Evolutionary conservation across 441 rosid species (phyloP), one percentile per base, ranked within the genome.

Genomic region (Kokia cookei): DNA sequence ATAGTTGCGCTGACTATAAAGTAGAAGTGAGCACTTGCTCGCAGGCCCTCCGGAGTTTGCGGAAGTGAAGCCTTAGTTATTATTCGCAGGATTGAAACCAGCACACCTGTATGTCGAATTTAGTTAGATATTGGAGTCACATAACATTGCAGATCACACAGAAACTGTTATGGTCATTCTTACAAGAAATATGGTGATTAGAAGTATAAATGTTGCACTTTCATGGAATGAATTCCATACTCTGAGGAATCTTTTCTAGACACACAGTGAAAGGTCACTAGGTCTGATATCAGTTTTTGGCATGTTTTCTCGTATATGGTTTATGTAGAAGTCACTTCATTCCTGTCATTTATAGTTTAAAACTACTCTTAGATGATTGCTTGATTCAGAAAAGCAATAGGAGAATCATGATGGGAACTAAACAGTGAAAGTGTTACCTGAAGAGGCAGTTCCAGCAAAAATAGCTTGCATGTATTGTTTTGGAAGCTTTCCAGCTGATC

Each of bases 401-500:
- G 48, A 17, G 13, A n/a, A 37, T 63, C 48, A 10, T 26, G 68
- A 17, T 63, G 11, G 48, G 68, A 63, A 17, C 42, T 63, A 10
- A 37, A 63, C 42, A 66, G 19, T 45, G 57, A 92, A 65, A 67
- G 43, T 65, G 70, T 65, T 58, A 72, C 98, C 99, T 87, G 98
- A 90, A 80, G 96, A 91, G 73, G 97, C 99, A 69, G 94, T 95
- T 73, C 98, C 97, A 14, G 98, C 94, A 67, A 93, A 93, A 67
- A 93, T 88, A n/a, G 96, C 98, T 76, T 95, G 98, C 96, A 95
- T 95, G 64, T 90, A 95, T 77, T 83, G 81, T 78, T 87, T 90
- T 6, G 96, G 99, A 66, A 95, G 91, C 80, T 88, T 90, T 66
- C 94, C 97, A 0, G 94, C 96, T 19, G 88, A 89, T 71, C 98